Evolutionary conservation across 805 yeast species (phyloP).

Genomic region (Metschnikowia cubensis): DNA sequence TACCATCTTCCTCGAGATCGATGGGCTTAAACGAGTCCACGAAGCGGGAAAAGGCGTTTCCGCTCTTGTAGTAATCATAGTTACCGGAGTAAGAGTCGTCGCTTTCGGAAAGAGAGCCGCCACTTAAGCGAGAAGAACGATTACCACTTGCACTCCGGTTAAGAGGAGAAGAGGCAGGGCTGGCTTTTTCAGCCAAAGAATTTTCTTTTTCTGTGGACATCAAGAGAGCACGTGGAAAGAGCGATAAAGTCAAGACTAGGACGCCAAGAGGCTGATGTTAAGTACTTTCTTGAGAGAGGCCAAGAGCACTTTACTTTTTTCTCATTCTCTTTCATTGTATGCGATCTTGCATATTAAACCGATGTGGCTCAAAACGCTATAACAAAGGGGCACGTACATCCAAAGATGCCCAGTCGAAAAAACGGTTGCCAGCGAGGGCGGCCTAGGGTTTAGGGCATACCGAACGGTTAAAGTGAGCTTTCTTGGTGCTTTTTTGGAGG

Average conservation of each 20-base stretch:
- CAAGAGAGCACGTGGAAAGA: background rate
- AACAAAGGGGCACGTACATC: background rate
- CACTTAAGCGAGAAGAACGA: background rate
- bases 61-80: conserved; percentile 9
- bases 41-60: conserved; percentile 20
- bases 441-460: background rate
- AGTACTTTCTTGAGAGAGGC: background rate
- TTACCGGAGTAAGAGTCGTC: background rate
- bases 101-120: background rate
- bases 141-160: background rate
- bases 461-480: no score
- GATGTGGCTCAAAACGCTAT: conserved; percentile 3
- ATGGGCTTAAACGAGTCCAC: conserved; percentile 38
- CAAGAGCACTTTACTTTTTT: background rate
- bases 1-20: conserved; percentile 33
- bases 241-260: no score
- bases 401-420: background rate
- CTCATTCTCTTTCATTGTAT: background rate
- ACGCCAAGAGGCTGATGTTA: background rate
- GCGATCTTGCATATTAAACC: background rate
- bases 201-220: conserved; percentile 1
- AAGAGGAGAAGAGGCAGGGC: background rate
- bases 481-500: no score
- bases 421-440: background rate
- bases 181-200: background rate